Evolutionary conservation across 306 rosid genomes (phyloP), one percentile per base, ranked within the genome.

Genomic region (Malus asiatica): DNA sequence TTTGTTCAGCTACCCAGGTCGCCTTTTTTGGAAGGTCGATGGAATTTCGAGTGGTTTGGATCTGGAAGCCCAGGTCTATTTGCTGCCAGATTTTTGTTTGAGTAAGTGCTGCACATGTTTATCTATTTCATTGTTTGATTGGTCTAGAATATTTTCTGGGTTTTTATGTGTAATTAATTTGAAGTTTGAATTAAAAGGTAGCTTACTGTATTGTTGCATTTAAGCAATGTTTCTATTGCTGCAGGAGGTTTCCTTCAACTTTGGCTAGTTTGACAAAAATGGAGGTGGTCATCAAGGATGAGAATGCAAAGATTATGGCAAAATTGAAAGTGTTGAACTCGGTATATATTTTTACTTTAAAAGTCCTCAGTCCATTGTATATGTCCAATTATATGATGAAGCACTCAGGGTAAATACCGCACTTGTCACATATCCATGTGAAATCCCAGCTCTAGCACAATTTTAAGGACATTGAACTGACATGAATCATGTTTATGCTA

Each of bases 1-100:
- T 77, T 75, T 81, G 59, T 77, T 83, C 75, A 79, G 86, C 90
- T 77, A 69, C 74, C 72, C 93, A 96, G 99, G 87, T 96, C 99
- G 46, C 97, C 99, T 77, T 89, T 89, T 86, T 82, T 92, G 77
- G 99, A 96, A 89, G 98, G 99, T 46, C 78, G 81, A 73, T 96
- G 99, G 99, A 96, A 90, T 79, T 89, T 92, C 70, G 96, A 92
- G 86, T 96, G 99, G 98, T 89, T 92, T 86, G 98, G 93, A 64
- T 84, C 96, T 4, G 88, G 93, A 74, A 89, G 86, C 76, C 97
- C 97, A 1, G 96, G 96, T 59, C 76, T 96, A 42, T 83, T 88
- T 83, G 97, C 93, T 12, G 88, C 96, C 51, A 84, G 81, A 79
- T 66, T 90, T 76, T 58, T 90, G 75, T 84, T 92, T 58, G 91